These are phyloP conservation scores for Spirogloea muscicola DNA, from an alignment of 139 green algal genomes.

Conservation along the genomic window DNA sequence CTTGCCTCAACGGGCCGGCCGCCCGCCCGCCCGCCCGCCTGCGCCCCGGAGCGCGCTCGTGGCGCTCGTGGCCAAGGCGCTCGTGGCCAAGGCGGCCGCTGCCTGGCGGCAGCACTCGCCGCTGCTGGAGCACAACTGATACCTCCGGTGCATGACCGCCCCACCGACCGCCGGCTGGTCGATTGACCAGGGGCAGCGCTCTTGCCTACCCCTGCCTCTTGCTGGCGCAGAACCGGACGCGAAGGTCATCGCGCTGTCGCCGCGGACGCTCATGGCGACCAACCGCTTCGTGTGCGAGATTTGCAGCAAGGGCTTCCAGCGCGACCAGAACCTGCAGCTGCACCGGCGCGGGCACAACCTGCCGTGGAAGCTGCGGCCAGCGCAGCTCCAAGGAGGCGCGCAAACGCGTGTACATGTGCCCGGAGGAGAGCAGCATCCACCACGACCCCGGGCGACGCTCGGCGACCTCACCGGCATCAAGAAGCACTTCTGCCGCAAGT, in stretches of 20 bases:
- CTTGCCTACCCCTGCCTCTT: too few relatives aligned
- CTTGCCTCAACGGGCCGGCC: too few relatives aligned
- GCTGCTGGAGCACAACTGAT: too few relatives aligned
- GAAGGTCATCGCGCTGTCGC: conserved; percentile 40
- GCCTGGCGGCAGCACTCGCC: too few relatives aligned
- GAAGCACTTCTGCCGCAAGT: conserved; percentile 49
- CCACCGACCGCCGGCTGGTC: too few relatives aligned
- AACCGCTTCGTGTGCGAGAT: conserved; percentile 48
- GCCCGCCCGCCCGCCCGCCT: too few relatives aligned
- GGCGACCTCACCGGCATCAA: conserved; percentile 48
- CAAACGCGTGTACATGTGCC: conserved; percentile 48
- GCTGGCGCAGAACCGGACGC: conserved; percentile 39
- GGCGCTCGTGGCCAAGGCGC: too few relatives aligned
- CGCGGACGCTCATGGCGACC: conserved; percentile 36
- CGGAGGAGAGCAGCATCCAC: conserved; percentile 39
- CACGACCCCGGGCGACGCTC: conserved; percentile 30
- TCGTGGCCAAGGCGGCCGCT: too few relatives aligned
- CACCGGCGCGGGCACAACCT: conserved; percentile 48
- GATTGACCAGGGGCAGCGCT: too few relatives aligned
- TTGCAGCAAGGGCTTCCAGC: conserved; percentile 50
- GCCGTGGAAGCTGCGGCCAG: conserved; percentile 42
- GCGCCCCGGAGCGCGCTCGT: too few relatives aligned
- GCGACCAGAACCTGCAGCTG: conserved; percentile 49
- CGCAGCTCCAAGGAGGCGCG: conserved; percentile 20
- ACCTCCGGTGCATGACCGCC: too few relatives aligned